phyloP scores from a whole-genome alignment of 108 stramenopile genomes.

The Cyclostephanos invisitatus region DNA sequence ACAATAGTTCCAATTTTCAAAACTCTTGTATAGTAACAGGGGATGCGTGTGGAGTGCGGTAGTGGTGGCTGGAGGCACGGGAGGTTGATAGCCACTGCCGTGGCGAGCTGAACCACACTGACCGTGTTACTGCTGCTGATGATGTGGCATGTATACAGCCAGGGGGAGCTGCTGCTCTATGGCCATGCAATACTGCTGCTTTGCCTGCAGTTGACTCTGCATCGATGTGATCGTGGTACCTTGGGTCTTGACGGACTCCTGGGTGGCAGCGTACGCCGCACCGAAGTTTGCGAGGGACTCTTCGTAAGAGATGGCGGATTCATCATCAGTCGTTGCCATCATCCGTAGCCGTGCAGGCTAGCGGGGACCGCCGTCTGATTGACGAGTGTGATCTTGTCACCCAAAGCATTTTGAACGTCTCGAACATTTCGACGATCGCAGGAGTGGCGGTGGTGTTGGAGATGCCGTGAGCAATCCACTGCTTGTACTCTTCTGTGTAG shows the following conservation, averaged over 20 bases:
- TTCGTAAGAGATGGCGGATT: background rate
- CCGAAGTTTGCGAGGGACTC: background rate
- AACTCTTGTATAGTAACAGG: background rate
- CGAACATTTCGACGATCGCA: background rate
- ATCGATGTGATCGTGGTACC: background rate
- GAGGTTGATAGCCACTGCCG: too few relatives aligned
- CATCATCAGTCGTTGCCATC: background rate
- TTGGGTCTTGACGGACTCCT: background rate
- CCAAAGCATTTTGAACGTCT: background rate
- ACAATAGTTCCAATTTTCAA: conserved; percentile 7
- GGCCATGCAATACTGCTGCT: too few relatives aligned
- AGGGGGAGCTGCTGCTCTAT: too few relatives aligned
- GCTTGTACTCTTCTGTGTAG: background rate
- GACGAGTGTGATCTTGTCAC: background rate
- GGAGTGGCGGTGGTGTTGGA: background rate
- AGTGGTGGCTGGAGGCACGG: too few relatives aligned
- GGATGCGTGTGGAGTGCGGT: too few relatives aligned
- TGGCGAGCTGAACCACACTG: too few relatives aligned
- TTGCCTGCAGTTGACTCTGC: too few relatives aligned
- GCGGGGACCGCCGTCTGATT: background rate
- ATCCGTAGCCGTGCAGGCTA: background rate
- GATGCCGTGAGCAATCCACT: background rate
- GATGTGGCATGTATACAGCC: too few relatives aligned
- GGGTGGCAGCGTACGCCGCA: conserved; percentile 1
- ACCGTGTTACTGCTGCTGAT: background rate